Percentiles rank a stretch among this genome's conserved stretches.
These are phyloP conservation scores for Talaromyces adpressus DNA, from an alignment of 495 filamentous ascomycete genomes.

Conservation along the genomic window DNA sequence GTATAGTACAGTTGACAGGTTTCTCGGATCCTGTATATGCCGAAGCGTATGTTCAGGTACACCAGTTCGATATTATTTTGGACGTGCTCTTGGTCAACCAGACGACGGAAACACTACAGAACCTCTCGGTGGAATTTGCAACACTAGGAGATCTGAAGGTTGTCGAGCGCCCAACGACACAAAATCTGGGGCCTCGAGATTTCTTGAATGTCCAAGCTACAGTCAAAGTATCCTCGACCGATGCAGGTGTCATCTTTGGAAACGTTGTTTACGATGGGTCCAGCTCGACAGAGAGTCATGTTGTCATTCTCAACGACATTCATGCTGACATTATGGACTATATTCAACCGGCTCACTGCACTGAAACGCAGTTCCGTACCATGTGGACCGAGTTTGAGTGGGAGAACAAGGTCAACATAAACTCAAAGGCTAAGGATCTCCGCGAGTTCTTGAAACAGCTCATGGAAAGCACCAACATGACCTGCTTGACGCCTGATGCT, in stretches of 20 bases:
- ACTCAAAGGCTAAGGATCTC: constrained; percentile 87
- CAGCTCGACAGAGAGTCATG: constrained; percentile 90
- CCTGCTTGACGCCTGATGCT: constrained; percentile 91
- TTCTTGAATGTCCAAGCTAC: constrained; percentile 97
- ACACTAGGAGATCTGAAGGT: constrained; percentile 98
- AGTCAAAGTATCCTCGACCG: constrained; percentile 98
- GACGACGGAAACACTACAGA: constrained; percentile 92
- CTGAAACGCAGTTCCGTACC: constrained; percentile 95
- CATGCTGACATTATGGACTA: constrained; percentile 99
- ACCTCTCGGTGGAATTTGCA: constrained; percentile 95
- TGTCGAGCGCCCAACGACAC: constrained; percentile 90
- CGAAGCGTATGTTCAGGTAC: constrained; percentile 96
- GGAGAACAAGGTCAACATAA: constrained; percentile 99
- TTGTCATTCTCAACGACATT: constrained; percentile 97
- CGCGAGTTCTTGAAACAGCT: constrained; percentile 90
- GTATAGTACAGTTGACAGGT: constrained; percentile 94
- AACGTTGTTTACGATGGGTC: constrained; percentile 98
- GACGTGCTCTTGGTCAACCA: constrained; percentile 98
- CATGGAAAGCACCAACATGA: constrained; percentile 99
- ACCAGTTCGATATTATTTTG: constrained; percentile 97
- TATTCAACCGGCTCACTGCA: constrained; percentile 94
- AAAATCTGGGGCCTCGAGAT: constrained; percentile 90
- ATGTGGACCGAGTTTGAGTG: constrained; percentile 99
- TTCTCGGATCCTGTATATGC: constrained; percentile 99
- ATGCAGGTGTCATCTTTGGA: constrained; percentile 98